These are phyloP conservation scores for Backusella luteola DNA, from an alignment of 192 early-diverging fungal genomes.

Conservation along the genomic window DNA sequence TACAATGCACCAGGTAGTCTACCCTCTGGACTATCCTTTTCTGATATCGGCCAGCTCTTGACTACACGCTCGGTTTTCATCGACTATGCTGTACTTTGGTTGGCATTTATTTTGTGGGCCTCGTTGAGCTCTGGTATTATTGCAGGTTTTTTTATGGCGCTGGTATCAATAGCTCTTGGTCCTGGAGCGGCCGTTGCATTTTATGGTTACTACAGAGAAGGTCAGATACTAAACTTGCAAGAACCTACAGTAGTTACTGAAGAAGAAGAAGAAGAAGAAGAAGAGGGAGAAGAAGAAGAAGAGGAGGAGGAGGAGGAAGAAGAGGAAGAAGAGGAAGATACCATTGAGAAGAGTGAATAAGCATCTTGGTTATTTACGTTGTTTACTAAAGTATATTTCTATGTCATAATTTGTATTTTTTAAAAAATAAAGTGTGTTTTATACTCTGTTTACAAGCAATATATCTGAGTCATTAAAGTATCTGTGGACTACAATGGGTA, in stretches of 20 bases:
- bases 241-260: background rate
- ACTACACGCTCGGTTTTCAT: background rate
- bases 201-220: conserved; percentile 22
- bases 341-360: too few species aligned
- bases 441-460: too few species aligned
- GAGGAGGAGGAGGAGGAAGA: too few species aligned
- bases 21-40: background rate
- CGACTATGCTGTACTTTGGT: conserved; percentile 1
- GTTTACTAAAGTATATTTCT: too few species aligned
- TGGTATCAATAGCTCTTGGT: conserved; percentile 2
- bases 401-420: too few species aligned
- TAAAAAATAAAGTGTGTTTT: too few species aligned
- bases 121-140: background rate
- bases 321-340: too few species aligned
- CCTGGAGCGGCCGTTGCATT: conserved; percentile 15
- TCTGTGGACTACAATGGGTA: too few species aligned
- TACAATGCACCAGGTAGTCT: background rate
- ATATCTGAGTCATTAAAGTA: too few species aligned
- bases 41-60: conserved; percentile 4
- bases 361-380: too few species aligned
- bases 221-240: background rate
- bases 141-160: background rate
- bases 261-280: background rate
- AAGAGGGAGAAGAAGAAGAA: background rate
- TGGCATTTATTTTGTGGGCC: conserved; percentile 17